These are phyloP conservation scores for Dactylellina haptotyla DNA, from an alignment of 2,329 filamentous ascomycete genomes.

Conservation along the genomic window DNA sequence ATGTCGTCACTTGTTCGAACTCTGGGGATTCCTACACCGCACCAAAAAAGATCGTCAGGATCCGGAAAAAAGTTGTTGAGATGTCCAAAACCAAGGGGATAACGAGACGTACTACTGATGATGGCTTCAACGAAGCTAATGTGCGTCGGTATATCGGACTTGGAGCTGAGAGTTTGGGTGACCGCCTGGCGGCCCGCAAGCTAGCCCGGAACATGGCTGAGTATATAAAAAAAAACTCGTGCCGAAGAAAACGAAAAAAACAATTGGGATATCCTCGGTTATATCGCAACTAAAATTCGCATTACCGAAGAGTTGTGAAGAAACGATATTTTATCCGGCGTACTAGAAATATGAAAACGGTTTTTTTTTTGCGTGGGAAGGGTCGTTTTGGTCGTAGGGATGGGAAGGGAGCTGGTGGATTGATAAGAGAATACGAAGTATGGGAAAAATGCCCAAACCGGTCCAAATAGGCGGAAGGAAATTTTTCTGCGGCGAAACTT, in stretches of 20 bases:
- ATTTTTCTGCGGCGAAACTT: conserved; percentile 52
- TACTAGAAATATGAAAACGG: not conserved
- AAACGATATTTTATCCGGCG: too few species aligned
- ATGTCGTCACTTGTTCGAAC: conserved; percentile 84
- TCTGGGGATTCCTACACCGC: conserved; percentile 77
- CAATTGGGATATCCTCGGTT: conserved; percentile 18
- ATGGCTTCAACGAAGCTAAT: conserved; percentile 32
- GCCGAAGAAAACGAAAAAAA: not conserved
- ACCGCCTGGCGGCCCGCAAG: conserved; percentile 47
- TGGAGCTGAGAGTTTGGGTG: conserved; percentile 17
- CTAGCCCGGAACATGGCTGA: conserved; percentile 48
- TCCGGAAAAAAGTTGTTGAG: not conserved
- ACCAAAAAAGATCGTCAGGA: not conserved
- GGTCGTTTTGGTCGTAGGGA: too few species aligned
- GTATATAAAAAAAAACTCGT: not conserved
- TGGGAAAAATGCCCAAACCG: conserved; percentile 5
- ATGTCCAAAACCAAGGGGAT: too few species aligned
- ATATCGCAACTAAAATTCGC: not conserved
- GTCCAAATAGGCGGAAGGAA: conserved; percentile 12
- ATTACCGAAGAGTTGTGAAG: not conserved
- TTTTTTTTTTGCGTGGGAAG: not conserved
- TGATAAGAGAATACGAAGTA: conserved; percentile 4
- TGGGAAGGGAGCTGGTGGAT: not conserved
- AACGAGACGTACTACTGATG: conserved; percentile 26
- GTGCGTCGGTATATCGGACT: conserved; percentile 32